Evolutionary conservation across 495 filamentous ascomycete species (phyloP), one percentile per base, ranked within the genome.

Genomic region (Clohesyomyces aquaticus): DNA sequence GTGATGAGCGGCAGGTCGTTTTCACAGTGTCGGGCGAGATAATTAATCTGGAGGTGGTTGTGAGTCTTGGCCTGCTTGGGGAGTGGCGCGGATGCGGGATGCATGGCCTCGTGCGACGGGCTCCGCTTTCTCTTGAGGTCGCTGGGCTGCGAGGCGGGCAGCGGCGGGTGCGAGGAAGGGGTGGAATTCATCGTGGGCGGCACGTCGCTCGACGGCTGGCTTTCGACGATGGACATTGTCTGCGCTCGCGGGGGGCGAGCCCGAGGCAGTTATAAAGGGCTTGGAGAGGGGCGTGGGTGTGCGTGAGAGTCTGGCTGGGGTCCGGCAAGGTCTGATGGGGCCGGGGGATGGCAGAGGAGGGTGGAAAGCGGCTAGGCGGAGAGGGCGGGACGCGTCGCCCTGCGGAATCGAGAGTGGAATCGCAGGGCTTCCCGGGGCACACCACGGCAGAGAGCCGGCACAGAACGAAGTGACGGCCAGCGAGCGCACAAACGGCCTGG

Each of bases 1-100:
- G 82, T 81, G 61, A 88, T 80, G 41, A 88, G 79, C 26, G 86
- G 84, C 1, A 88, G 79, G 66, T 85, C 83, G 35, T 85, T 81
- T 1, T 80, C 76, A 54, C 82, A 82, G 52, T 87, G 86, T 35
- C 86, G 82, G 42, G 84, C 83, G 46, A 94, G 81, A 68, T 94
- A 96, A 73, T 96, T 93, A 79, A 94, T 94, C 68, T 88, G 87
- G 23, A 87, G 76, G 76, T 86, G 78, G 76, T 83, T 83, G 54
- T 66, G 46, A 6, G 73, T 66, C 69, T 84, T 85, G 65, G 78
- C 77, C 21, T 79, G 69, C 72, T 85, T 85, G 63, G 73, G 61
- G 19, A 74, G 81, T 76, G 66, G 82, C 65, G 70, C 76, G 48
- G 48, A 18, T 69, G 61, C 68, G 60, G 65, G 65, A 62, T 59